Base-by-base conservation (phyloP, 2,329 filamentous ascomycete genomes). In the Epichloe coenophiala region DNA sequence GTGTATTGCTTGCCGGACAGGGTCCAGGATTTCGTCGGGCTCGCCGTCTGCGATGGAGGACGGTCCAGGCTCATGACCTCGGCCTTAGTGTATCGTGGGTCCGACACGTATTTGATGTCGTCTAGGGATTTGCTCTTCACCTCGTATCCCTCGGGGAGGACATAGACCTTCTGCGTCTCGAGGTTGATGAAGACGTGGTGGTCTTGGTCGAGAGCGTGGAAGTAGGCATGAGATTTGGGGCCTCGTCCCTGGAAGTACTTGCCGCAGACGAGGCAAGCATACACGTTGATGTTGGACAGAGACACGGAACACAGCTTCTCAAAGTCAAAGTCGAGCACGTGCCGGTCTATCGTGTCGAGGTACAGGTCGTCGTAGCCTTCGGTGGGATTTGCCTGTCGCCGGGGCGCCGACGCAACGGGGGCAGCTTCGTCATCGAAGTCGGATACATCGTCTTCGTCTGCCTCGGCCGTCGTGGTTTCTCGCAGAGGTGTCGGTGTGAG, bases 131-230 rank as follows among this genome's bases (percentile, higher is more conserved):
- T 90, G 69, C 87, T 95, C 67, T 83, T 85, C 53, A 98, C 93
- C 68, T 98, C 93, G 68, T 98, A 98, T 48, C 91, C 91, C 66
- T 98, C 93, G 1, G 93, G 93, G 48, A 98, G 75, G 40, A 95
- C 88, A 64, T 88, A 95, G 39, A 95, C 88, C 65, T 83, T 87
- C 65, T 94, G 88, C 4, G 86, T 89, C 65, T 89, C 83, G 81
- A 98, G 93, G 69, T 97, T 97, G 75, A 98, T 91, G 68, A 88
- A 98, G 52, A 97, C 91, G 74, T 98, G 93, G 68, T 98, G 93
- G 55, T 84, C 87, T 59, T 94, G 84, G 61, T 98, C 91, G 54
- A 98, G 81, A 53, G 91, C 86, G 72, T 98, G 93, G 66, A 95
- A 96, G 70, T 98, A 98, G 60, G 93, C 93, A 68, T 96, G 86